A percentile compares a stretch with the other conserved stretches of the same genome.
Conservation (phyloP, 192 early-diverging fungal species). For the Backusella tuberculispora region DNA sequence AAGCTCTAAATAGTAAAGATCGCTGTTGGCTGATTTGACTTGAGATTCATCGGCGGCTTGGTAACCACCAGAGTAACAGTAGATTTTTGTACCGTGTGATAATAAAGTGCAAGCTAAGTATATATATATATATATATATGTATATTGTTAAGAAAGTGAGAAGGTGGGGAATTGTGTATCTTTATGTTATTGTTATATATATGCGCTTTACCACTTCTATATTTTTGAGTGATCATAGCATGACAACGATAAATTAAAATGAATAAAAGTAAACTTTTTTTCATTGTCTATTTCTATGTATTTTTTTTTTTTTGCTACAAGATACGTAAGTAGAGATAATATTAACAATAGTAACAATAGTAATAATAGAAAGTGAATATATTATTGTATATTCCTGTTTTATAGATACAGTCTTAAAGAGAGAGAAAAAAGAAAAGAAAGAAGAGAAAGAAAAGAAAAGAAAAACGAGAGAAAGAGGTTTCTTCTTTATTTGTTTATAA, state of each 20-base stretch:
- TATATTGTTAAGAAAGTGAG: background rate
- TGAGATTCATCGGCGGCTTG: background rate
- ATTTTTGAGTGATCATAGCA: slow-evolving; percentile 5
- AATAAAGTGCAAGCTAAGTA: background rate
- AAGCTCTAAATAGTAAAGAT: background rate
- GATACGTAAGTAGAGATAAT: no score
- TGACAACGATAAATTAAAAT: background rate
- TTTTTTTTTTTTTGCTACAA: no score
- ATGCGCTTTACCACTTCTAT: background rate
- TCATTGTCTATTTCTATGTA: background rate
- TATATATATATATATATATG: background rate
- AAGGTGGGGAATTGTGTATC: background rate
- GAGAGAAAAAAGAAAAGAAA: background rate
- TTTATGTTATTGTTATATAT: no score
- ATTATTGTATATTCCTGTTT: no score
- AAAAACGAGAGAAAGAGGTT: background rate
- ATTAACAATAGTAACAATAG: no score
- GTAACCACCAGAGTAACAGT: slow-evolving; percentile 14
- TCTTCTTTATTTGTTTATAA: no score
- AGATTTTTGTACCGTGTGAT: background rate
- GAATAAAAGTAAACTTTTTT: background rate
- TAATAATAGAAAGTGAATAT: no score
- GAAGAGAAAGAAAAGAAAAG: background rate
- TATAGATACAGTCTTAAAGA: no score
- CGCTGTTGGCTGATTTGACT: background rate